These are phyloP conservation scores for Alliaria petiolata DNA, from an alignment of 345 rosid species.

Conservation along the genomic window DNA sequence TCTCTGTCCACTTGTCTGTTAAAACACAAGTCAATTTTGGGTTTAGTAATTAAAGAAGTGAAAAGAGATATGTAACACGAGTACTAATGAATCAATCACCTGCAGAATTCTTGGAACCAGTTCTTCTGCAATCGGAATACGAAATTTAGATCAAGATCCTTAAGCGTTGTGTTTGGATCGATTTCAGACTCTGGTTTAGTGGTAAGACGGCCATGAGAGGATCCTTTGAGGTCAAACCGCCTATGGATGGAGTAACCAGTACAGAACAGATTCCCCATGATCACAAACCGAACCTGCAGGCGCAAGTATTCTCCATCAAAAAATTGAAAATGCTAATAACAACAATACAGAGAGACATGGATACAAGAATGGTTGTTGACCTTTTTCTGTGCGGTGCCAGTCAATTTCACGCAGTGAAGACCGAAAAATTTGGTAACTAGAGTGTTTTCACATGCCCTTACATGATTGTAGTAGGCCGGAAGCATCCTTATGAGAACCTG, in stretches of 20 bases:
- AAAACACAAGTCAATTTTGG: not conserved
- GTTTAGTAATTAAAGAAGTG: not conserved
- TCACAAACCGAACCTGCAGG: slow-evolving; percentile 77
- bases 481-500: slow-evolving; percentile 97
- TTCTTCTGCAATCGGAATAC: slow-evolving; percentile 62
- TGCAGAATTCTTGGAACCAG: slow-evolving; percentile 92
- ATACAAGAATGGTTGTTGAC: slow-evolving; percentile 26
- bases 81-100: slow-evolving; percentile 45
- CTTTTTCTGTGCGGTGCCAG: slow-evolving; percentile 75
- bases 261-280: slow-evolving; percentile 94
- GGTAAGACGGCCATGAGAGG: slow-evolving; percentile 83
- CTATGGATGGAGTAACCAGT: slow-evolving; percentile 71
- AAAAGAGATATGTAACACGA: not conserved
- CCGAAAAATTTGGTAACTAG: slow-evolving; percentile 91
- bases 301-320: slow-evolving; percentile 19
- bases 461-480: slow-evolving; percentile 93
- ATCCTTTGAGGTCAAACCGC: slow-evolving; percentile 94
- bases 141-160: slow-evolving; percentile 92
- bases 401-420: slow-evolving; percentile 89
- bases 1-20: slow-evolving; percentile 95
- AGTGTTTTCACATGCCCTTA: slow-evolving; percentile 80
- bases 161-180: slow-evolving; percentile 88
- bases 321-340: not conserved
- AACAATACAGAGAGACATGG: not conserved
- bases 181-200: slow-evolving; percentile 81